These are phyloP conservation scores for Alternaria ventricosa DNA, from an alignment of 2,329 filamentous ascomycete genomes.

Conservation along the genomic window DNA sequence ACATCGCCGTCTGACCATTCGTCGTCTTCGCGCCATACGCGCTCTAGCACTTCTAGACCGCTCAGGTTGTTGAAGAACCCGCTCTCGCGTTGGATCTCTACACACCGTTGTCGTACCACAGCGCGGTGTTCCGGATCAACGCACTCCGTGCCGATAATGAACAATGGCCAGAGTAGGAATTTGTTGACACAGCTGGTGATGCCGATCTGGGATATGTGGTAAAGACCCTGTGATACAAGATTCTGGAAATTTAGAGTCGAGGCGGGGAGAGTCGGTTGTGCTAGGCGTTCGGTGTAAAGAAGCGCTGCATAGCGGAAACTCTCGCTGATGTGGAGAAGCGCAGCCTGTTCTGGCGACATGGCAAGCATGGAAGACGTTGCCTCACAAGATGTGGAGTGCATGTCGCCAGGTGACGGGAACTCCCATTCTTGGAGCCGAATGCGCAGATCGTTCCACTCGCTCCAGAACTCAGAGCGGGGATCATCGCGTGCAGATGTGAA, in stretches of 20 bases:
- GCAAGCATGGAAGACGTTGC: constrained; percentile 31
- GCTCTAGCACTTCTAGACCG: constrained; percentile 83
- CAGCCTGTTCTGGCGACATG: constrained; percentile 65
- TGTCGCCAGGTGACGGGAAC: constrained; percentile 56
- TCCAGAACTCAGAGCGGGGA: constrained; percentile 71
- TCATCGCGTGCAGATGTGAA: constrained; percentile 60
- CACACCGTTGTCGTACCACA: constrained; percentile 79
- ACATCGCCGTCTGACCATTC: constrained; percentile 34
- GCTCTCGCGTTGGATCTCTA: constrained; percentile 84
- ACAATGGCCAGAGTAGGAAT: constrained; percentile 91
- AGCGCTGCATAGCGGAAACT: constrained; percentile 89
- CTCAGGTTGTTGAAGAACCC: constrained; percentile 94
- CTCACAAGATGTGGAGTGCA: constrained; percentile 32
- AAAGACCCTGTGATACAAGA: constrained; percentile 80
- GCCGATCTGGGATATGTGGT: constrained; percentile 81
- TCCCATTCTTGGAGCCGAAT: constrained; percentile 81
- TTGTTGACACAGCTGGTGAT: constrained; percentile 77
- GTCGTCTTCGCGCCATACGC: constrained; percentile 73
- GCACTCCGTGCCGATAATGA: constrained; percentile 88
- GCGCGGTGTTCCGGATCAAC: constrained; percentile 80
- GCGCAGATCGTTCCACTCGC: constrained; percentile 83
- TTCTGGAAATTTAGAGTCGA: constrained; percentile 80
- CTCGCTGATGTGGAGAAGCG: constrained; percentile 83
- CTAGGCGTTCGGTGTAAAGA: constrained; percentile 87
- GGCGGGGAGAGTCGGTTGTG: constrained; percentile 75